A percentile compares a stretch with the other conserved stretches of the same genome.
Conservation (phyloP, 352 stramenopile genomes). For the Aphanomyces stellatus region DNA sequence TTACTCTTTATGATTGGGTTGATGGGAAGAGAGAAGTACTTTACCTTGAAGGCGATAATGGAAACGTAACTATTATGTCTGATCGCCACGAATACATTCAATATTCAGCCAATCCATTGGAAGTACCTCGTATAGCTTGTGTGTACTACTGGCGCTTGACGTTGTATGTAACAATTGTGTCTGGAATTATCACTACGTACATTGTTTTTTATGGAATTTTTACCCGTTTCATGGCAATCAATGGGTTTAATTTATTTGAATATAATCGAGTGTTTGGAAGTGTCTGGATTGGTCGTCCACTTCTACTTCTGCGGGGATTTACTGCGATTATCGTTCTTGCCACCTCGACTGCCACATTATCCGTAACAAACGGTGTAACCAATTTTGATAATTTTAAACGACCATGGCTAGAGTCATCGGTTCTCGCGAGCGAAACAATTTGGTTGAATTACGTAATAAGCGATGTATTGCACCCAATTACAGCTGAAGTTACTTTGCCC, state of each 20-base stretch:
- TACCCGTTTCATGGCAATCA: not conserved
- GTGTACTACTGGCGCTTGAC: constrained; percentile 9
- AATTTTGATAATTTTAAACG: not conserved
- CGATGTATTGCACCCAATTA: not conserved
- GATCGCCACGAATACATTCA: not conserved
- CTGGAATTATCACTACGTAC: not conserved
- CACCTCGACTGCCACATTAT: not conserved
- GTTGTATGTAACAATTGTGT: constrained; percentile 1
- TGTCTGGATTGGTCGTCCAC: constrained; percentile 2
- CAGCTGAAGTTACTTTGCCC: not conserved
- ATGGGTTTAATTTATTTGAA: constrained; percentile 5
- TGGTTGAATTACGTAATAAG: constrained; percentile 7
- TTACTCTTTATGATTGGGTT: not conserved
- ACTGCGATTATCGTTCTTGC: not conserved
- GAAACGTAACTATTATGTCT: not conserved
- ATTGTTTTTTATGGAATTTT: too few relatives aligned
- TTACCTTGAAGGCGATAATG: constrained; percentile 5
- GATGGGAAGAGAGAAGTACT: not conserved
- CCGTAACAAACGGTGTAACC: not conserved
- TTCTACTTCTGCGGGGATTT: constrained; percentile 3
- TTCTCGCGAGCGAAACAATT: not conserved
- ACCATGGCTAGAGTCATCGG: not conserved
- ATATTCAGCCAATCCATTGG: constrained; percentile 6
- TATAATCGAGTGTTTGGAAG: constrained; percentile 1
- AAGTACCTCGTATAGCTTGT: not conserved